A percentile compares a stretch with the other conserved stretches of the same genome.
phyloP scores from a whole-genome alignment of 2,329 filamentous ascomycete genomes.

The Diaporthe vaccinii region DNA sequence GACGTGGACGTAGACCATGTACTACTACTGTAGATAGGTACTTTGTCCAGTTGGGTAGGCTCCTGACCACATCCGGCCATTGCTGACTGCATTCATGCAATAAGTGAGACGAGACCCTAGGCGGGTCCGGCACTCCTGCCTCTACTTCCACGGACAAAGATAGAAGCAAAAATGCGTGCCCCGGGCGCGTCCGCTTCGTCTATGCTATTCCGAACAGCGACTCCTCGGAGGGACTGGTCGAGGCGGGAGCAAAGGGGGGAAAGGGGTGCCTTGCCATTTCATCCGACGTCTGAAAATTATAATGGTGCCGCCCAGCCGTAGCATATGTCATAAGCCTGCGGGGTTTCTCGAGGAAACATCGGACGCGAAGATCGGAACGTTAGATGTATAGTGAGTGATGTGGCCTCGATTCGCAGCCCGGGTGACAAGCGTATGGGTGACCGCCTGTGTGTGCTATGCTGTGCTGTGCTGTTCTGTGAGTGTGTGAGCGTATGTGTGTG shows the following conservation, averaged over 20 bases:
- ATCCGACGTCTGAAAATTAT: conserved; percentile 15
- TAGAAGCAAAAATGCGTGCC: not conserved
- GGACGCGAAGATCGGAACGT: conserved; percentile 32
- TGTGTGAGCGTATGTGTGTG: not conserved
- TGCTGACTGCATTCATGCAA: conserved; percentile 29
- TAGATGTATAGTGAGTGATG: conserved; percentile 28
- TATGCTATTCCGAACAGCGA: conserved; percentile 4
- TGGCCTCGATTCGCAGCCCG: conserved; percentile 8
- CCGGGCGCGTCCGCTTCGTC: conserved; percentile 7
- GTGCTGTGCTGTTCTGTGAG: not conserved
- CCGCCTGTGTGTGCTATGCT: not conserved
- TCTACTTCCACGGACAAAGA: conserved; percentile 4
- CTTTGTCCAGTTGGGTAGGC: conserved; percentile 3
- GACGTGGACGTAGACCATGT: not conserved
- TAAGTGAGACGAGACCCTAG: conserved; percentile 29
- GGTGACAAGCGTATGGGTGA: not conserved
- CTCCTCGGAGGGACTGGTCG: not conserved
- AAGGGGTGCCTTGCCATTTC: conserved; percentile 9
- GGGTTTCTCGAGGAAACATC: conserved; percentile 21
- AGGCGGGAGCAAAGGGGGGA: not conserved
- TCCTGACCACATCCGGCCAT: conserved; percentile 22
- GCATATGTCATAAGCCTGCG: conserved; percentile 24
- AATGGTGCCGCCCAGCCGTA: conserved; percentile 33
- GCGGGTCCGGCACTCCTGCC: conserved; percentile 13
- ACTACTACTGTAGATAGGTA: conserved; percentile 5